Conservation (phyloP, 2,329 filamentous ascomycete species). For the Scytalidium lignicola region DNA sequence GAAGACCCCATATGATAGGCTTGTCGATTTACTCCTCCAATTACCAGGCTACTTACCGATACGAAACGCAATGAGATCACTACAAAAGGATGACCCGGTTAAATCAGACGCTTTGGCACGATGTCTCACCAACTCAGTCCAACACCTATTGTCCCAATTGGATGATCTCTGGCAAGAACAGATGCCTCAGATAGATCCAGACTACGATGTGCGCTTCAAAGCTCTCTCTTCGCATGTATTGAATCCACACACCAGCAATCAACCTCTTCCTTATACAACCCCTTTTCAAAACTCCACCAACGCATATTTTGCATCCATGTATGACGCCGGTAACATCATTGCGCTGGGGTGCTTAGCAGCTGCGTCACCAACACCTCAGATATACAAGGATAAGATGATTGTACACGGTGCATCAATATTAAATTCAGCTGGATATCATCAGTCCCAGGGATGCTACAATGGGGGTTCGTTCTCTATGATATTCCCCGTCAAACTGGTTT, state of each 20-base stretch:
- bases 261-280: not conserved
- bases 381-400: not conserved
- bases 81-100: not conserved
- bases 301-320: not conserved
- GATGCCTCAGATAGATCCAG: not conserved
- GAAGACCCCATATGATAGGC: not conserved
- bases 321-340: not conserved
- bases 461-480: not conserved
- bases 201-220: not conserved
- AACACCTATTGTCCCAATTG: not conserved
- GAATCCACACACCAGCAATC: not conserved
- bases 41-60: not conserved
- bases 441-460: not conserved
- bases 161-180: not conserved
- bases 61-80: not conserved
- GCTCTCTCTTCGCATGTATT: not conserved
- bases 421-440: not conserved
- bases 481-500: not conserved
- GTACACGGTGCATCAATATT: not conserved
- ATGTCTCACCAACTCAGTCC: not conserved
- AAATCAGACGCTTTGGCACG: not conserved
- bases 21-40: not conserved
- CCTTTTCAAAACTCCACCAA: not conserved
- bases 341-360: not conserved
- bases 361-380: not conserved